Conservation (phyloP, 495 filamentous ascomycete species). For the Xylaria cubensis region DNA sequence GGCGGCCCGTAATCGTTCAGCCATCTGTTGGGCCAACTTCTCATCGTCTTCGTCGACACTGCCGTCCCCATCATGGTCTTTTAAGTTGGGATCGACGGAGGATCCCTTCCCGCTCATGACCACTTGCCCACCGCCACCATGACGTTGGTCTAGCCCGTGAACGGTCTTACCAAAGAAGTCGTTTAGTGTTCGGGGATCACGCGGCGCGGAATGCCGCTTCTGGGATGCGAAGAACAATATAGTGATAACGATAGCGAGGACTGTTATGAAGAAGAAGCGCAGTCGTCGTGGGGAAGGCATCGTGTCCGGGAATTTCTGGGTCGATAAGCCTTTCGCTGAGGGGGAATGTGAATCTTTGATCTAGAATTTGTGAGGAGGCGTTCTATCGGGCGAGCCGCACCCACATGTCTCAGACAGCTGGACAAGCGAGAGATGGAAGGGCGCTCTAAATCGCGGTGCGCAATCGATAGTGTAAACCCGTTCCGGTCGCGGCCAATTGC, state of each 20-base stretch:
- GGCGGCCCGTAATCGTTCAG: constrained; percentile 53
- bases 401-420: constrained; percentile 14
- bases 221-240: constrained; percentile 67
- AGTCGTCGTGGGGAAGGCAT: constrained; percentile 79
- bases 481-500: not conserved
- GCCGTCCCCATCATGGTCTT: constrained; percentile 52
- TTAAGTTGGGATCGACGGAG: constrained; percentile 36
- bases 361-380: not conserved
- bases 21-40: constrained; percentile 49
- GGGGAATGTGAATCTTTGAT: not conserved
- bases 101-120: constrained; percentile 41
- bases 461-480: not conserved
- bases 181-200: constrained; percentile 46
- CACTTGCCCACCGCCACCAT: constrained; percentile 42
- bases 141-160: constrained; percentile 50
- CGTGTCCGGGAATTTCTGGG: constrained; percentile 22
- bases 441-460: not conserved
- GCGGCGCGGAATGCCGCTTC: constrained; percentile 43
- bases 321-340: not conserved
- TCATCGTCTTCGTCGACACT: constrained; percentile 55
- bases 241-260: constrained; percentile 63
- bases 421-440: not conserved
- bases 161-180: constrained; percentile 65
- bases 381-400: not conserved
- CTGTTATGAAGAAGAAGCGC: constrained; percentile 62